Conservation (phyloP, 2,329 filamentous ascomycete species). For the Dothistroma septosporum region DNA sequence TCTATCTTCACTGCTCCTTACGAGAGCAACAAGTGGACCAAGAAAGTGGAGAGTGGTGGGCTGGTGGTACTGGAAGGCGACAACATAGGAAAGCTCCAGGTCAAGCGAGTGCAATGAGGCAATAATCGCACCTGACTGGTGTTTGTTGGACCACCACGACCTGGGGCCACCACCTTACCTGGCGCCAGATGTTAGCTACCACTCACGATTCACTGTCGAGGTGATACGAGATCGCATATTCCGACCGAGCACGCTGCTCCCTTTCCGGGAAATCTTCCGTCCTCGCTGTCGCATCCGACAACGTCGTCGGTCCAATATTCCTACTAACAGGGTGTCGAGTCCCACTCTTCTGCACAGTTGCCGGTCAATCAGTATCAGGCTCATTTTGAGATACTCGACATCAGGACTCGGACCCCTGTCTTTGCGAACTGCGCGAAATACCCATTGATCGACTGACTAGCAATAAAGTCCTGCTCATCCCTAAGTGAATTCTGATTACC, state of each 20-base stretch:
- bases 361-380: slow-evolving; percentile 41
- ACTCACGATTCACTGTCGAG: slow-evolving; percentile 26
- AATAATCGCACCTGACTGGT: too few species aligned
- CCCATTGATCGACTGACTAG: slow-evolving; percentile 43
- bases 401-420: slow-evolving; percentile 51
- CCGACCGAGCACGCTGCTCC: slow-evolving; percentile 49
- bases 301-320: slow-evolving; percentile 39
- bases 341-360: slow-evolving; percentile 32
- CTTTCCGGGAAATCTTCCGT: slow-evolving; percentile 46
- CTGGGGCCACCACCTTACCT: too few species aligned
- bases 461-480: slow-evolving; percentile 49
- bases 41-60: slow-evolving; percentile 55
- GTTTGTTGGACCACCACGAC: too few species aligned
- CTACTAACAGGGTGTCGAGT: slow-evolving; percentile 38
- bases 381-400: slow-evolving; percentile 41
- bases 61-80: slow-evolving; percentile 27
- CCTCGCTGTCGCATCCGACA: slow-evolving; percentile 47
- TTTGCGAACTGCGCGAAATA: slow-evolving; percentile 53
- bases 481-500: slow-evolving; percentile 41
- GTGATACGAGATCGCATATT: slow-evolving; percentile 46
- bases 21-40: slow-evolving; percentile 73
- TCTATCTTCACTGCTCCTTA: slow-evolving; percentile 70
- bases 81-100: slow-evolving; percentile 46
- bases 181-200: too few species aligned
- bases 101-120: slow-evolving; percentile 42